These are phyloP conservation scores for Amanita inopinata DNA, from an alignment of 768 basidiomycete species.

Conservation along the genomic window DNA sequence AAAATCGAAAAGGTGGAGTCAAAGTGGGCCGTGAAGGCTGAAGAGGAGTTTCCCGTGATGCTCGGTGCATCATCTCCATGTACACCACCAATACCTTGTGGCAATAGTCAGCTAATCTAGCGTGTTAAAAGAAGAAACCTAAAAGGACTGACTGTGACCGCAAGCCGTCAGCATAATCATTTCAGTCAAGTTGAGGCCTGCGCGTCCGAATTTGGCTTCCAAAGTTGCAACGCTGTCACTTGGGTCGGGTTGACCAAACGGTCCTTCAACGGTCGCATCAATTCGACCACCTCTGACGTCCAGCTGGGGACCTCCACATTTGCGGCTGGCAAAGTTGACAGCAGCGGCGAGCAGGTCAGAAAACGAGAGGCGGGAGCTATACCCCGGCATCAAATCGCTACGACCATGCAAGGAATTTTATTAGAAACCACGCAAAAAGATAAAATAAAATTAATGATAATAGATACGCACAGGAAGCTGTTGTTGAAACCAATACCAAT, in stretches of 20 bases:
- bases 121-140: neutral
- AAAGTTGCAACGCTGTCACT: constrained; percentile 16
- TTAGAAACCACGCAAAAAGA: neutral
- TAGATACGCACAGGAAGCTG: constrained; percentile 1
- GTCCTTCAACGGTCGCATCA: constrained; percentile 21
- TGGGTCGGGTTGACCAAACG: constrained; percentile 22
- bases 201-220: constrained; percentile 17
- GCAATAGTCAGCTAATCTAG: neutral
- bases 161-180: constrained; percentile 26
- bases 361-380: constrained; percentile 12
- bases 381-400: constrained; percentile 4
- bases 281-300: constrained; percentile 23
- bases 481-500: constrained; percentile 5
- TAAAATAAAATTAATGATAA: neutral
- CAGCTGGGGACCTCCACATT: constrained; percentile 25
- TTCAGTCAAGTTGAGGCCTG: constrained; percentile 21
- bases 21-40: neutral
- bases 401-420: neutral
- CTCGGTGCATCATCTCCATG: constrained; percentile 19
- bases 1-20: constrained; percentile 4
- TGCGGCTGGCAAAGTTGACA: constrained; percentile 17
- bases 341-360: constrained; percentile 24
- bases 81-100: constrained; percentile 19
- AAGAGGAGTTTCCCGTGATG: neutral
- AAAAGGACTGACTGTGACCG: constrained; percentile 17